Evolutionary conservation across 495 filamentous ascomycete genomes (phyloP).

Genomic region (Diplogelasinospora grovesii): DNA sequence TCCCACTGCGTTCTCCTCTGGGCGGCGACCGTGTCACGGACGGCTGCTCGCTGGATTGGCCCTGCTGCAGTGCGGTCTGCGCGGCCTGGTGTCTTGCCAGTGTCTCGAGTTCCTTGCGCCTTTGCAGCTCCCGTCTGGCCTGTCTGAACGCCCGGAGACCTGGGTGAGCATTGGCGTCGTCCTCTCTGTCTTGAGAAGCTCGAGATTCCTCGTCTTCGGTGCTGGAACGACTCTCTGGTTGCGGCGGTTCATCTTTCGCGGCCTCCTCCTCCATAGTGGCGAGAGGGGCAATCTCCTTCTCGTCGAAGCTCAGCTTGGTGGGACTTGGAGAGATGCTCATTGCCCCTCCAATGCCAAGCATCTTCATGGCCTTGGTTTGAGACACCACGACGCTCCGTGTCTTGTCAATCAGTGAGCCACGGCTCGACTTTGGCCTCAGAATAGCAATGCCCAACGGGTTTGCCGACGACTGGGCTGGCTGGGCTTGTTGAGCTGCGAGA

Average conservation of each 20-base stretch:
- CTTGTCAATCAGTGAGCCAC: slow-evolving; percentile 50
- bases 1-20: slow-evolving; percentile 20
- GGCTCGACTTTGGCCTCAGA: slow-evolving; percentile 60
- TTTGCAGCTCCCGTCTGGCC: slow-evolving; percentile 46
- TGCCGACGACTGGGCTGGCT: slow-evolving; percentile 32
- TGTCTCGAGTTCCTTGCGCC: slow-evolving; percentile 41
- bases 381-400: slow-evolving; percentile 24
- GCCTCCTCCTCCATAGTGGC: slow-evolving; percentile 28
- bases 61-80: slow-evolving; percentile 13
- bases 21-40: slow-evolving; percentile 21
- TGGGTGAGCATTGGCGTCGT: slow-evolving; percentile 28
- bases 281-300: slow-evolving; percentile 20
- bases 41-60: slow-evolving; percentile 14
- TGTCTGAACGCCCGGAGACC: slow-evolving; percentile 45
- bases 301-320: slow-evolving; percentile 23
- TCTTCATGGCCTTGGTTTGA: slow-evolving; percentile 62
- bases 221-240: slow-evolving; percentile 21
- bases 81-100: slow-evolving; percentile 27
- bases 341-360: slow-evolving; percentile 56
- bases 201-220: slow-evolving; percentile 12
- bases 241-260: slow-evolving; percentile 41
- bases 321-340: slow-evolving; percentile 49
- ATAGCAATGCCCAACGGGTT: slow-evolving; percentile 62
- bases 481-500: slow-evolving; percentile 38
- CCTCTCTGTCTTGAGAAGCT: slow-evolving; percentile 11